Percentiles rank a stretch among this genome's conserved stretches.
These are phyloP conservation scores for Aspergillus sclerotioniger DNA, from an alignment of 495 filamentous ascomycete species.

Conservation along the genomic window DNA sequence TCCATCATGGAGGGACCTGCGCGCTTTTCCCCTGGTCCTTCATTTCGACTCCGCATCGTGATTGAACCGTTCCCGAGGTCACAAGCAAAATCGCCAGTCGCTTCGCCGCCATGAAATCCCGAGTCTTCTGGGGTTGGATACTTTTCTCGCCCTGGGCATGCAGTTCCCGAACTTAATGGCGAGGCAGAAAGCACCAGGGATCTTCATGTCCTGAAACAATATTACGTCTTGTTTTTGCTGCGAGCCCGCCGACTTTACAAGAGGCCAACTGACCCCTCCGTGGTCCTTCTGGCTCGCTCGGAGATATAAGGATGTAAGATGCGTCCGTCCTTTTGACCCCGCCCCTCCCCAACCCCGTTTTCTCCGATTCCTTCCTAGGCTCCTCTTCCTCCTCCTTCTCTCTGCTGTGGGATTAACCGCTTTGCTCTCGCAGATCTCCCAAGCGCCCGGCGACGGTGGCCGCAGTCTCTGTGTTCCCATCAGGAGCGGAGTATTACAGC, in stretches of 20 bases:
- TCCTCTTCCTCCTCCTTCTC: background rate
- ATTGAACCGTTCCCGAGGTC: background rate
- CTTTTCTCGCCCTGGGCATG: background rate
- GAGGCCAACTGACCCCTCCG: constrained; percentile 3
- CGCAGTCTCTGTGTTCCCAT: constrained; percentile 4
- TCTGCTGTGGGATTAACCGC: background rate
- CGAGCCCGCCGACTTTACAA: constrained; percentile 5
- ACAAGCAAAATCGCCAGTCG: background rate
- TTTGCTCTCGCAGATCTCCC: background rate
- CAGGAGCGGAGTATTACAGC: background rate
- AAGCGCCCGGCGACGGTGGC: background rate
- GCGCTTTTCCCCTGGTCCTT: constrained; percentile 11
- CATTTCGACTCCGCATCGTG: background rate
- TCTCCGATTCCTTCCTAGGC: background rate
- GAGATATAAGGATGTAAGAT: constrained; percentile 1
- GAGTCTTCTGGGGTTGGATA: background rate
- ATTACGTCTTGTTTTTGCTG: constrained; percentile 1
- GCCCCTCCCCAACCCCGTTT: background rate
- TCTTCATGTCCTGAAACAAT: constrained; percentile 10
- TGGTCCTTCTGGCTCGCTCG: background rate
- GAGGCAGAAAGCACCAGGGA: constrained; percentile 3
- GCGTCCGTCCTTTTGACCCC: background rate
- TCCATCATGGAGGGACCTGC: background rate
- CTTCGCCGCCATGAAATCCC: background rate
- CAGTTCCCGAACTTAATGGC: constrained; percentile 9